Evolutionary conservation across 495 filamentous ascomycete species (phyloP).

Genomic region (Opeltia flavorubescens): DNA sequence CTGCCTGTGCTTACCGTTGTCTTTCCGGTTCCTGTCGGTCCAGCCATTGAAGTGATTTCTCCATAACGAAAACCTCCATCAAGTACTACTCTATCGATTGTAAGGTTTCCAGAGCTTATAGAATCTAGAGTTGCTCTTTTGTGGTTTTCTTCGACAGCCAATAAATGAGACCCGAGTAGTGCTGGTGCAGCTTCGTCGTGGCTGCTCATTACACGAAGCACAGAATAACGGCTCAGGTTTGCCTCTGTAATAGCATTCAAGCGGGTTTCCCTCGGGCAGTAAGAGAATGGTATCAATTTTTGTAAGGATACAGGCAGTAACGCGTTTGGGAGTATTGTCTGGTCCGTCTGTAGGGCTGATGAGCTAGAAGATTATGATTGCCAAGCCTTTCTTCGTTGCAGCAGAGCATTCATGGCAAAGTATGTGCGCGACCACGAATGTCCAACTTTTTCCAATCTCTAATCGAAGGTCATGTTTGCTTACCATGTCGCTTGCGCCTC

Average conservation of each 20-base stretch:
- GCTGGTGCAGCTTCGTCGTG: constrained; percentile 4
- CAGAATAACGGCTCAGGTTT: no score
- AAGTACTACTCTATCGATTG: constrained; percentile 9
- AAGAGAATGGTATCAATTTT: neutral
- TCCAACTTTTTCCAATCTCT: neutral
- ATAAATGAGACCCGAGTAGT: constrained; percentile 3
- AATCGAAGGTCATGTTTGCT: neutral
- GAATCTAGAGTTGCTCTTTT: constrained; percentile 1
- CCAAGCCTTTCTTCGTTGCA: neutral
- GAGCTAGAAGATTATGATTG: neutral
- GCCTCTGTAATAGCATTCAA: no score
- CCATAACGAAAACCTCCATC: constrained; percentile 16
- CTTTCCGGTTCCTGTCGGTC: constrained; percentile 11
- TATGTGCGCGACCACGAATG: neutral
- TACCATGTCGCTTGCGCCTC: neutral
- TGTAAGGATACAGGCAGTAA: neutral
- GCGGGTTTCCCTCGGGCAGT: neutral
- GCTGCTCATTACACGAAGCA: neutral
- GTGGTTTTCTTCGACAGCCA: constrained; percentile 5
- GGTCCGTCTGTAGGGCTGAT: neutral
- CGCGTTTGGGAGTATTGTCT: neutral
- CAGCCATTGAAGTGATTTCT: constrained; percentile 13
- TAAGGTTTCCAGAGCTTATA: constrained; percentile 9
- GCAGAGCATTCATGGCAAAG: neutral
- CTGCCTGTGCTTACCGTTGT: constrained; percentile 5